Percentiles rank a stretch among this genome's conserved stretches.
Evolutionary conservation across 345 rosid species (phyloP).

Genomic region (Lepidium africanum): DNA sequence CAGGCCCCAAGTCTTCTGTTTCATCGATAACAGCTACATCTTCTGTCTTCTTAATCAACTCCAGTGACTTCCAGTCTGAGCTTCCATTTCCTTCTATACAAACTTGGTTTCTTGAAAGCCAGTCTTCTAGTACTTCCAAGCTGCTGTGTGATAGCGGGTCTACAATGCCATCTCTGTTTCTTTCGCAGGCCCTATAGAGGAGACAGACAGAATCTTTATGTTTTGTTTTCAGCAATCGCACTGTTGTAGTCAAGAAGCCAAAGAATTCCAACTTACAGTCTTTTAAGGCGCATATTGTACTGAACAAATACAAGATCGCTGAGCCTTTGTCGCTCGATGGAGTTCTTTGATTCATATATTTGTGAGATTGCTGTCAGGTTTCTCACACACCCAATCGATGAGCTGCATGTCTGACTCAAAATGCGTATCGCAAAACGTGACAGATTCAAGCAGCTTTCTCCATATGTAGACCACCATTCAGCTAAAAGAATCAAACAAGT

Average conservation of each 20-base stretch:
- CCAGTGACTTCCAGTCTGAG: constrained; percentile 70
- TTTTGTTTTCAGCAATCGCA: neutral
- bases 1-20: constrained; percentile 54
- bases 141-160: constrained; percentile 53
- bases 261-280: constrained; percentile 37
- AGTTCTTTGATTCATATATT: constrained; percentile 55
- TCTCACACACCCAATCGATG: constrained; percentile 31
- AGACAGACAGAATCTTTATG: constrained; percentile 15
- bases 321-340: constrained; percentile 64
- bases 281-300: constrained; percentile 68
- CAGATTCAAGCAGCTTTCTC: constrained; percentile 87
- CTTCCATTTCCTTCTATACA: constrained; percentile 41
- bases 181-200: constrained; percentile 20
- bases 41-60: constrained; percentile 33
- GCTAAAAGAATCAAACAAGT: constrained; percentile 33
- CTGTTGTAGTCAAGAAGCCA: neutral
- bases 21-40: constrained; percentile 44
- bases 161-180: constrained; percentile 26
- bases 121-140: constrained; percentile 52
- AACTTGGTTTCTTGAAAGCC: constrained; percentile 54
- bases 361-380: constrained; percentile 36
- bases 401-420: constrained; percentile 76
- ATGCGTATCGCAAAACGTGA: constrained; percentile 73
- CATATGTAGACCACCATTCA: constrained; percentile 98
- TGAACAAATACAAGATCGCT: constrained; percentile 70